Base-by-base conservation (phyloP, 805 yeast genomes). In the Metschnikowia continentalis region DNA sequence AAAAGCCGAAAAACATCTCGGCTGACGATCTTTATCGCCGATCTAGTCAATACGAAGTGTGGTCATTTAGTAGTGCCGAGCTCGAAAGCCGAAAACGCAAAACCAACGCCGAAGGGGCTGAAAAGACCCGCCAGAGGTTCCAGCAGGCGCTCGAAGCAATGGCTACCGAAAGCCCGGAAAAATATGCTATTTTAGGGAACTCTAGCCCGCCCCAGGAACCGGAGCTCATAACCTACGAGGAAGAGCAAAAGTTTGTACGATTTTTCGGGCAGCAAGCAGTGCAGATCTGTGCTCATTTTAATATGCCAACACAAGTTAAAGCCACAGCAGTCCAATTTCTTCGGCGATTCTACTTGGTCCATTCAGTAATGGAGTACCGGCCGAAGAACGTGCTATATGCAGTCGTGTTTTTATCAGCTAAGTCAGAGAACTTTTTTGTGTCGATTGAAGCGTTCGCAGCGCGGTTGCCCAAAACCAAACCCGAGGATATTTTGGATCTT, bases 11-110 rank as follows among this genome's bases (percentile, higher is more conserved):
- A 33, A 33, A 44, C 36, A 76, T 87, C 6, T 72, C 90, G 1
- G 87, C 82, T 60, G 97, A 94, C 66, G 99, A 94, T 56, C 71
- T 94, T 37, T 92, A 89, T 67, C 79, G 98, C 41, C 78, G 90
- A 32, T 88, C 96, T 3, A 79, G 94, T 0, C 99, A 92, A 70
- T 92, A 78, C 64, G 74, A 86, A 47, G 50, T 81, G 8, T 92
- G 99, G 99, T 90, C 97, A 1, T 92, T 80, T 66, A 82, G 90
- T 0, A 62, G 64, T 17, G 79, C 79, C 1, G 79, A 78, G 50
- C 72, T 92, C n/a, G 69, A 66, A 3, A 74, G 76, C 30, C 67
- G 72, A 35, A 71, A 88, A 52, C 56, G 60, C 14, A 59, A 68
- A 13, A 78, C 84, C 5, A 85, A 89, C 65, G 74, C 75, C 40